These are phyloP conservation scores for Arxiozyma bovina DNA, from an alignment of 1,139 yeast genomes.

Conservation along the genomic window DNA sequence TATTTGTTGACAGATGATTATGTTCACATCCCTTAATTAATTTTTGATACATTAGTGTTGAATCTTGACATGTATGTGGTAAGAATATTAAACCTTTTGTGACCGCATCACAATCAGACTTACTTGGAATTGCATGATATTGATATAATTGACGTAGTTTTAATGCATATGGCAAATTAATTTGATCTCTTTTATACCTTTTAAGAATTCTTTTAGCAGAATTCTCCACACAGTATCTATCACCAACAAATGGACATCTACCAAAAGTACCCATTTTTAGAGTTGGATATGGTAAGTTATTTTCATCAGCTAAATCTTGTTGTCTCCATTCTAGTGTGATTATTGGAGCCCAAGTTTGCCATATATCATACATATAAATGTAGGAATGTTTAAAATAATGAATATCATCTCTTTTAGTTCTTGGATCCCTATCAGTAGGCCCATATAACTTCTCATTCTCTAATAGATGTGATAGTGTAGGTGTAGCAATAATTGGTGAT, in stretches of 20 bases:
- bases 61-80: constrained; percentile 21
- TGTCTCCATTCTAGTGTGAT: constrained; percentile 71
- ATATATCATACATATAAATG: constrained; percentile 71
- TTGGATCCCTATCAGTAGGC: constrained; percentile 82
- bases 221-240: constrained; percentile 30
- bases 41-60: constrained; percentile 15
- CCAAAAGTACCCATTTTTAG: constrained; percentile 49
- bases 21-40: constrained; percentile 5
- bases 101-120: constrained; percentile 2
- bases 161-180: constrained; percentile 27
- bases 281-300: constrained; percentile 37
- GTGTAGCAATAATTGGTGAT: constrained; percentile 15
- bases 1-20: not conserved
- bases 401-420: constrained; percentile 74
- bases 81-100: constrained; percentile 12
- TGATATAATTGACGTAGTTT: constrained; percentile 27
- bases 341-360: constrained; percentile 73
- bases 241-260: constrained; percentile 61
- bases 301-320: constrained; percentile 25
- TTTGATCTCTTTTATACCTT: constrained; percentile 27
- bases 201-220: constrained; percentile 26
- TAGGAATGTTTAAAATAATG: constrained; percentile 73
- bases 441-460: constrained; percentile 81
- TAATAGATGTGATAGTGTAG: constrained; percentile 53
- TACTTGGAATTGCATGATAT: constrained; percentile 21